Evolutionary conservation across 192 early-diverging fungal genomes (phyloP).

Genomic region (Coemansia sp.): DNA sequence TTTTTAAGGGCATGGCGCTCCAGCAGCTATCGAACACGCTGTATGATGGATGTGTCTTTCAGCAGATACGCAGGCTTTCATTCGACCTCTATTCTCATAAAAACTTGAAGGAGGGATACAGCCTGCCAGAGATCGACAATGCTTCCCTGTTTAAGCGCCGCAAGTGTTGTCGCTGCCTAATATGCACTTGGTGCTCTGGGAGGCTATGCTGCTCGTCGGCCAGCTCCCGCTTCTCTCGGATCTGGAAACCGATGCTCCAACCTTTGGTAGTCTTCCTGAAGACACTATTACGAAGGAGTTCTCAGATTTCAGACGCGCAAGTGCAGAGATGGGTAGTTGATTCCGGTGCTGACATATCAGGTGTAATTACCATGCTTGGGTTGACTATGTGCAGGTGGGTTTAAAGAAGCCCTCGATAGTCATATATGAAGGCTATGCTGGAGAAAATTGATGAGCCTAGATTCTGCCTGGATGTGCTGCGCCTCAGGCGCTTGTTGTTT

Average conservation of each 20-base stretch:
- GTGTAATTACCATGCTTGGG: too few species aligned
- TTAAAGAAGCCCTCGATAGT: background rate
- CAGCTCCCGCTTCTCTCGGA: background rate
- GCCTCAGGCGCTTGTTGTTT: background rate
- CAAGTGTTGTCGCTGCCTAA: background rate
- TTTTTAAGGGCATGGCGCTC: background rate
- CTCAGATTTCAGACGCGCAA: background rate
- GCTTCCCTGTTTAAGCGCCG: background rate
- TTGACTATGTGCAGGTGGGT: background rate
- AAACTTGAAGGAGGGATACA: background rate
- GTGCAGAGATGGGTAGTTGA: background rate
- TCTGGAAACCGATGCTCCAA: background rate
- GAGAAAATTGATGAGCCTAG: background rate
- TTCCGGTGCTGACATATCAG: background rate
- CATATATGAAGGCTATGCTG: background rate
- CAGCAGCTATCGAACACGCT: background rate
- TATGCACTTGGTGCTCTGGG: background rate
- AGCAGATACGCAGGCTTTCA: background rate
- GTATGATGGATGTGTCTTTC: background rate
- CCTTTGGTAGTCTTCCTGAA: background rate
- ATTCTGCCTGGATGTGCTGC: background rate
- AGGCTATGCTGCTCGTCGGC: background rate
- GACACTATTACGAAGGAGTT: background rate
- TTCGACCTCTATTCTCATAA: background rate
- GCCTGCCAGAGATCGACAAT: background rate